Percentiles rank a stretch among this genome's conserved stretches.
These are phyloP conservation scores for Gossypium rotundifolium DNA, from an alignment of 345 rosid species.

Conservation along the genomic window DNA sequence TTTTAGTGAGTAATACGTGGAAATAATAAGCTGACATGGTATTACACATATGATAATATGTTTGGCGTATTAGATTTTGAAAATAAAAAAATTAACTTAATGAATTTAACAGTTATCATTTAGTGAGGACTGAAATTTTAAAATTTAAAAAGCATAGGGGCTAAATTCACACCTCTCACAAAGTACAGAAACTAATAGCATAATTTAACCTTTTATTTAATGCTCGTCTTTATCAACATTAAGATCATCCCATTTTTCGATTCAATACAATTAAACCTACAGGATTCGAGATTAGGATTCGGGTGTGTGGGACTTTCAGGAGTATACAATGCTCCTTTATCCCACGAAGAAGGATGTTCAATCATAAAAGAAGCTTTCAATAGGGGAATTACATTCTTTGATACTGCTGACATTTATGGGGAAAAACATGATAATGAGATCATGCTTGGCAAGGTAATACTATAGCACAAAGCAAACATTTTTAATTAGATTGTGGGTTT, in stretches of 20 bases:
- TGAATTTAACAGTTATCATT: too few relatives aligned
- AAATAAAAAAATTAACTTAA: too few relatives aligned
- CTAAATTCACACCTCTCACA: too few relatives aligned
- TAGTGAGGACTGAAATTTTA: too few relatives aligned
- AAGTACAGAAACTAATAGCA: too few relatives aligned
- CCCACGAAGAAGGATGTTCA: constrained; percentile 41
- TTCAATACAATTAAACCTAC: neutral
- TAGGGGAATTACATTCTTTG: constrained; percentile 42
- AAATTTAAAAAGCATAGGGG: too few relatives aligned
- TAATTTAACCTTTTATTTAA: too few relatives aligned
- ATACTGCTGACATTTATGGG: constrained; percentile 37
- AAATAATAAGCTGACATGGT: too few relatives aligned
- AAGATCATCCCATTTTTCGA: neutral
- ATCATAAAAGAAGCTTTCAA: constrained; percentile 31
- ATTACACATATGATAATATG: too few relatives aligned
- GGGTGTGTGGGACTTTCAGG: constrained; percentile 53
- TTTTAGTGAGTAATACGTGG: too few relatives aligned
- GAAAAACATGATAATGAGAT: constrained; percentile 35
- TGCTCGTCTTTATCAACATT: neutral
- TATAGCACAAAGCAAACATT: neutral
- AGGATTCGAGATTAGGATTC: constrained; percentile 42
- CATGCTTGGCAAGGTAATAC: constrained; percentile 40
- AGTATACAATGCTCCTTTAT: constrained; percentile 27
- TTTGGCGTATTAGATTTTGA: too few relatives aligned
- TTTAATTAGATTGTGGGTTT: neutral